Percentiles rank a stretch among this genome's conserved stretches.
Evolutionary conservation across 2,329 filamentous ascomycete species (phyloP).

Genomic region (Alternaria infectoria): DNA sequence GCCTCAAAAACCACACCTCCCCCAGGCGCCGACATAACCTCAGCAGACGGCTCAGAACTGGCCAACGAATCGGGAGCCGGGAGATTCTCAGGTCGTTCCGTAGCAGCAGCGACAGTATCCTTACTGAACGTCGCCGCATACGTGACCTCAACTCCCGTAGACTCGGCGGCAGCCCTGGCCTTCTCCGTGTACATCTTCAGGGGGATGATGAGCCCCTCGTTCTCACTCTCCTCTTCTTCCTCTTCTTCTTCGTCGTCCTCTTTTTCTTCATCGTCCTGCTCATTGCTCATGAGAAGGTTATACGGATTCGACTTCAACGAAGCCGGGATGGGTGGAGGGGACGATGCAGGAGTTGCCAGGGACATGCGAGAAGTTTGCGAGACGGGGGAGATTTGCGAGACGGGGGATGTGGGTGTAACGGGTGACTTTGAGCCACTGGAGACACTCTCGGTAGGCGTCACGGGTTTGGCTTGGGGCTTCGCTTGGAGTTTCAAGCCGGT

Average conservation of each 20-base stretch:
- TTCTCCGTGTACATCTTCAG: not conserved
- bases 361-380: not conserved
- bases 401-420: not conserved
- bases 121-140: too few species aligned
- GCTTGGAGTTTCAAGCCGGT: not conserved
- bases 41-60: not conserved
- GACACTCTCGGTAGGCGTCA: not conserved
- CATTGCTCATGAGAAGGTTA: not conserved
- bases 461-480: not conserved
- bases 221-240: not conserved
- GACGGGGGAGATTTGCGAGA: too few species aligned
- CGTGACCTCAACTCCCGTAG: not conserved
- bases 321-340: not conserved
- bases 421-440: not conserved
- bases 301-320: not conserved
- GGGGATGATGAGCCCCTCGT: not conserved
- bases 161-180: not conserved
- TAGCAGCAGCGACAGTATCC: too few species aligned
- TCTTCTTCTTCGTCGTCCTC: not conserved
- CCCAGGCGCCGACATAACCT: not conserved
- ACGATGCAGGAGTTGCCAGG: not conserved
- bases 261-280: not conserved
- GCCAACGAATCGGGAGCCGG: not conserved
- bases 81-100: not conserved
- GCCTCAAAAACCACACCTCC: rapidly evolving